phyloP scores from a whole-genome alignment of 139 green algal genomes.

The Deuterostichococcus epilithicus region DNA sequence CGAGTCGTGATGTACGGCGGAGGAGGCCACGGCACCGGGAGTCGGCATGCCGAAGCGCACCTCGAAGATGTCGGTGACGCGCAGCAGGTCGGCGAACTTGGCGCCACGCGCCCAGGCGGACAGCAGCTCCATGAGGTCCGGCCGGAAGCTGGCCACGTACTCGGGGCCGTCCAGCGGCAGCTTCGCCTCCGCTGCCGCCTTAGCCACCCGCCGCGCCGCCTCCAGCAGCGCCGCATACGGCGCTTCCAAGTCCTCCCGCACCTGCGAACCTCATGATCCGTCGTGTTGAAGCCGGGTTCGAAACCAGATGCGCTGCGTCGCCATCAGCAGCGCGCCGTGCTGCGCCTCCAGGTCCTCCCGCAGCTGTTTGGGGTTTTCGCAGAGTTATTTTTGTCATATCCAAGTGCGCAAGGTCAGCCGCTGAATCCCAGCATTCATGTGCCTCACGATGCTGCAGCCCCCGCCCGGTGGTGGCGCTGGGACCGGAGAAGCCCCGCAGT shows the following conservation, averaged over 20 bases:
- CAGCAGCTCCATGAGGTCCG: constrained; percentile 69
- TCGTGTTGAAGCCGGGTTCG: neutral
- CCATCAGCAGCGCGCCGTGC: constrained; percentile 42
- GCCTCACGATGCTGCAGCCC: no score
- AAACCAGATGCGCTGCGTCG: constrained; percentile 27
- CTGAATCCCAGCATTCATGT: no score
- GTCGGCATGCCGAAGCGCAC: constrained; percentile 26
- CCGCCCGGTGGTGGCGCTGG: no score
- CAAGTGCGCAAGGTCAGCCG: neutral
- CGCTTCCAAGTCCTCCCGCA: constrained; percentile 51
- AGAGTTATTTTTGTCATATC: neutral
- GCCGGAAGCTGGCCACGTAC: constrained; percentile 65
- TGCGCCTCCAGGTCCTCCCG: constrained; percentile 45
- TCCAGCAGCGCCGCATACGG: constrained; percentile 45
- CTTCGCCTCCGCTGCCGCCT: constrained; percentile 47
- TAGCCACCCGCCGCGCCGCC: constrained; percentile 38
- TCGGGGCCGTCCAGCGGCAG: constrained; percentile 56
- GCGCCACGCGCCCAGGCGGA: constrained; percentile 58
- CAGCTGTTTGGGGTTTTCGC: constrained; percentile 31
- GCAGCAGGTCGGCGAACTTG: constrained; percentile 55
- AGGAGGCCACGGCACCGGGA: no score
- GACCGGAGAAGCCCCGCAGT: no score
- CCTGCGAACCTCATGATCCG: constrained; percentile 19
- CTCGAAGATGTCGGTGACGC: constrained; percentile 63
- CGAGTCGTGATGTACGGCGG: no score